Evolutionary conservation across 768 basidiomycete genomes (phyloP).

Genomic region (Myochromella boudieri): DNA sequence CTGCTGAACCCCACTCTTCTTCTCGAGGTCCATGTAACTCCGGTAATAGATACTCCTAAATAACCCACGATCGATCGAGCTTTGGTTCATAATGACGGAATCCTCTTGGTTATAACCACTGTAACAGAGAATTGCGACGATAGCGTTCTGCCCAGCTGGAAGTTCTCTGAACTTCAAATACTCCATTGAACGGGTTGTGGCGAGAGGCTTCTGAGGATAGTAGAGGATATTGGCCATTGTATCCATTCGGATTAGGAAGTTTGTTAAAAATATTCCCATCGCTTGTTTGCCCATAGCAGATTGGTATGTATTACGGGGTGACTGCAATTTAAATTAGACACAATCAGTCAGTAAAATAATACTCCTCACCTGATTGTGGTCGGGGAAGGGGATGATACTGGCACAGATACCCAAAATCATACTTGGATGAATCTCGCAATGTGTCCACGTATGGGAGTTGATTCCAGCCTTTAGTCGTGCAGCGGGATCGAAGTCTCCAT

Average conservation of each 20-base stretch:
- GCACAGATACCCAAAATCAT: slow-evolving; percentile 99
- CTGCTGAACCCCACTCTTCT: slow-evolving; percentile 89
- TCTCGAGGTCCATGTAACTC: slow-evolving; percentile 98
- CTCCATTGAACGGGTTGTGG: slow-evolving; percentile 98
- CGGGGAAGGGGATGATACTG: slow-evolving; percentile 99
- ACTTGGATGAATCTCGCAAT: slow-evolving; percentile 98
- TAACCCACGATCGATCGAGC: slow-evolving; percentile 94
- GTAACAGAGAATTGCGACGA: slow-evolving; percentile 97
- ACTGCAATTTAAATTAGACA: slow-evolving; percentile 46
- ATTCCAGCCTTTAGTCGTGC: slow-evolving; percentile 84
- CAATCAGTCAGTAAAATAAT: background rate
- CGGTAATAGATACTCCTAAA: slow-evolving; percentile 99
- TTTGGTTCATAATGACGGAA: slow-evolving; percentile 99
- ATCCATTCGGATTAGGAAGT: slow-evolving; percentile 98
- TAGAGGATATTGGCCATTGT: slow-evolving; percentile 99
- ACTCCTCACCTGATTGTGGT: slow-evolving; percentile 89
- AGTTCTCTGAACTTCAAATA: slow-evolving; percentile 98
- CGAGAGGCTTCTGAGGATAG: slow-evolving; percentile 98
- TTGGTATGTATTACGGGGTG: slow-evolving; percentile 99
- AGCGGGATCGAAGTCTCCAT: slow-evolving; percentile 80
- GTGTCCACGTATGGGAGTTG: slow-evolving; percentile 92
- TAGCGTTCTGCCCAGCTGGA: slow-evolving; percentile 98
- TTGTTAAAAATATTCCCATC: slow-evolving; percentile 98
- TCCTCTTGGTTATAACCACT: slow-evolving; percentile 99
- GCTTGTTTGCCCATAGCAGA: slow-evolving; percentile 99